Base-by-base conservation (phyloP, 108 stramenopile species). In the Chaetoceros muelleri region DNA sequence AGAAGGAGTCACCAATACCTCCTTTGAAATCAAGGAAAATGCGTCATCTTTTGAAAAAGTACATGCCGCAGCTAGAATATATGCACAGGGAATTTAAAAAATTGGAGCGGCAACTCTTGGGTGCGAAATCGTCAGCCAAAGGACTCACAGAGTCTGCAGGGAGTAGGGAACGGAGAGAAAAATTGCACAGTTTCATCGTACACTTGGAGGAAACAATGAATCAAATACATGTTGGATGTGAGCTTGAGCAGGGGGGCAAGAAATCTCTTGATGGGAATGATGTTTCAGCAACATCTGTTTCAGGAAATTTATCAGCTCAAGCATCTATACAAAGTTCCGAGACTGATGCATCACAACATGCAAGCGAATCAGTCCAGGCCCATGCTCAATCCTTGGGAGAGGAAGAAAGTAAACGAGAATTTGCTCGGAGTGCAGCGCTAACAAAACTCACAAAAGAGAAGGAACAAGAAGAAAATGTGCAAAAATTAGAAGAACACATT, bases 401-500 rank as follows among this genome's bases (percentile, higher is more conserved):
- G 21, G 63, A 65, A 27, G 44, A 49, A 22, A 24, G 69, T 45
- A 55, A 59, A 44, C 24, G 53, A 51, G 67, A 69, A 21, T 49
- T 62, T 45, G 68, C 64, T 23, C 53, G 62, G n/a, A 63, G 65
- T 53, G 66, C 73, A 25, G 62, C 70, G 2, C 68, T 75, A 2
- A 58, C 79, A 3, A 58, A 70, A 25, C 49, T 70, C 13, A 62
- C 75, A n/a, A 71, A 74, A 28, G 74, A 80, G 51, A 80, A 78
- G 64, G 76, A 78, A 52, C 67, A 78, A 44, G 83, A 81, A 51
- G 87, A 83, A 65, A 74, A 61, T n/a, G 84, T 85, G 24, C 73
- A 77, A 67, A 79, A 81, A 53, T 63, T 90, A 18, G 88, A 90
- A 61, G 84, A 90, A 60, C 88, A 90, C 71, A 90, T 90, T 61